Base-by-base conservation (phyloP, 441 rosid genomes). In the Populus hybrid region DNA sequence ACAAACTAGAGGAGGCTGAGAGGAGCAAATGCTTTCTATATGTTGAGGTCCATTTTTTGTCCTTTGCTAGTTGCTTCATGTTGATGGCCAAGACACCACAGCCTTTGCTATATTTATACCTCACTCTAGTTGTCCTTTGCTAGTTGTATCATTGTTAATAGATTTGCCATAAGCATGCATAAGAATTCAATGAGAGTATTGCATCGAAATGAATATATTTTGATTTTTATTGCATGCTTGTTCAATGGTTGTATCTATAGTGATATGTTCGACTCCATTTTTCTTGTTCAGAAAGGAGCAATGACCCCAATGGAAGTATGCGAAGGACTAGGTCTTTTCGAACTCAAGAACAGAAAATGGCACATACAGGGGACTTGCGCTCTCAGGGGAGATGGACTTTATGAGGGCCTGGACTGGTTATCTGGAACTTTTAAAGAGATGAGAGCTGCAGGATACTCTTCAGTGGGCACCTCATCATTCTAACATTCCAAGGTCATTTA, bases 341-440 rank as follows among this genome's bases (percentile, higher is more conserved):
- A 91, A 80, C 91, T 94, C 46, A 91, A 92, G 91, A 91, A 94
- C 87, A 88, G 98, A 83, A 96, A 91, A 82, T 96, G 99, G 99
- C 97, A 96, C 84, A 94, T 94, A 82, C 98, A 96, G 85, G 99
- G 98, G 67, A 94, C 98, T 76, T 92, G 98, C 69, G 98, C 99
- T 3, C 90, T 96, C 70, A 86, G 84, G 82, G 99, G 99, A 81
- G 99, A 92, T 70, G 99, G 99, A 35, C 97, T 96, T 38, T 96
- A 96, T 9, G 98, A 96, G 85, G 99, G 99, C 46, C 84, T 94
- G 88, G 99, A 96, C 83, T 94, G 98, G 99, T 86, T 96, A 80
- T 82, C 97, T 50, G 70, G 88, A 69, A 91, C 97, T 3, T 85
- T 96, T 69, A 94, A 94, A 84, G 97, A 91, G 88, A 90, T 92